Percentiles rank a stretch among this genome's conserved stretches.
phyloP scores from a whole-genome alignment of 495 filamentous ascomycete genomes.

The Cercophora samala region DNA sequence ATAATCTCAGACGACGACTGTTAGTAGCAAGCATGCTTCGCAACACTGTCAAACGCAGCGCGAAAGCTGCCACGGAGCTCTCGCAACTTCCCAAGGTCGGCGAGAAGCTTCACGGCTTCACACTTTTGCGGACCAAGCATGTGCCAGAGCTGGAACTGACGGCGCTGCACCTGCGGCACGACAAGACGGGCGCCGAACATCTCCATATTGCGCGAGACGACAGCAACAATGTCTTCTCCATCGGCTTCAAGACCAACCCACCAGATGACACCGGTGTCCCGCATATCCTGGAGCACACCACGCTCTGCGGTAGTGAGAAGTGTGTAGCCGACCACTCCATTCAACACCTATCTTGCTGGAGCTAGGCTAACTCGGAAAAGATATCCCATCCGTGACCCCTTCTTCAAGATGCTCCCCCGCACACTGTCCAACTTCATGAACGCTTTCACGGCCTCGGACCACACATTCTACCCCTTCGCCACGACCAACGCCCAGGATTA shows the following conservation, averaged over 20 bases:
- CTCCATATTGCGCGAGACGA: slow-evolving; percentile 92
- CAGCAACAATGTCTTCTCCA: slow-evolving; percentile 98
- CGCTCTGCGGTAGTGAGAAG: slow-evolving; percentile 95
- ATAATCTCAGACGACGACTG: slow-evolving; percentile 3
- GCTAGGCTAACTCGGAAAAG: slow-evolving; percentile 40
- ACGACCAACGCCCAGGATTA: slow-evolving; percentile 97
- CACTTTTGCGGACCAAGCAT: slow-evolving; percentile 78
- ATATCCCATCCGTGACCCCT: slow-evolving; percentile 93
- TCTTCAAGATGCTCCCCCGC: slow-evolving; percentile 98
- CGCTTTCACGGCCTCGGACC: slow-evolving; percentile 90
- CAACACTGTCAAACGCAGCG: slow-evolving; percentile 46
- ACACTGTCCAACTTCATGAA: slow-evolving; percentile 99
- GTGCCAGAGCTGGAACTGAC: slow-evolving; percentile 92
- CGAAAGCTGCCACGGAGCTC: slow-evolving; percentile 67
- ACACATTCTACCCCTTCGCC: slow-evolving; percentile 97
- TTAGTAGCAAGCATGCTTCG: slow-evolving; percentile 44
- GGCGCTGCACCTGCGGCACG: slow-evolving; percentile 82
- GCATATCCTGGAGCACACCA: slow-evolving; percentile 96
- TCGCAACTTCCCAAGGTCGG: slow-evolving; percentile 70
- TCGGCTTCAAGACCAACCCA: slow-evolving; percentile 98
- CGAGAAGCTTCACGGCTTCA: slow-evolving; percentile 89
- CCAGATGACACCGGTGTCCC: slow-evolving; percentile 94
- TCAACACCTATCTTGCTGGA: background rate
- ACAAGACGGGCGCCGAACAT: slow-evolving; percentile 92
- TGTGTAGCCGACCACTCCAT: slow-evolving; percentile 37